These are phyloP conservation scores for Talaromyces atroroseus DNA, from an alignment of 2,329 filamentous ascomycete genomes.

Conservation along the genomic window DNA sequence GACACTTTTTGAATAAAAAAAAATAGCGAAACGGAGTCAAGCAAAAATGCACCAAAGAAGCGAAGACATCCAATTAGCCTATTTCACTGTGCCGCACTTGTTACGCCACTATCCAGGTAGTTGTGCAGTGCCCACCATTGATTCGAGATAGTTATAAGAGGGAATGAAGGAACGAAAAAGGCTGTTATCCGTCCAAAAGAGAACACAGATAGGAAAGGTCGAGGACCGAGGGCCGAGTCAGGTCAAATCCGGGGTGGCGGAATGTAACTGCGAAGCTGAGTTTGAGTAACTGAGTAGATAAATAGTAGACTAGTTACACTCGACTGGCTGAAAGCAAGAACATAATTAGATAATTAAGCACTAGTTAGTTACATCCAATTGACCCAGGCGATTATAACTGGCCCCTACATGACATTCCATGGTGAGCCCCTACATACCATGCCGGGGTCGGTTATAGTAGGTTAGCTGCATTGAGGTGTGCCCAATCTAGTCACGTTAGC, in stretches of 20 bases:
- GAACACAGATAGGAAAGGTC: not conserved
- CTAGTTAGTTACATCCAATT: too few relatives aligned
- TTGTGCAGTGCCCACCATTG: not conserved
- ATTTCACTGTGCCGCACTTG: not conserved
- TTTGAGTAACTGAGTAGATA: not conserved
- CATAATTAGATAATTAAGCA: too few relatives aligned
- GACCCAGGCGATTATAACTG: too few relatives aligned
- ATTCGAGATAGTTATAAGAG: not conserved
- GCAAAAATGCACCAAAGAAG: not conserved
- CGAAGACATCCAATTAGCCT: not conserved
- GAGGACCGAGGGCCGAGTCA: not conserved
- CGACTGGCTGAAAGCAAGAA: not conserved
- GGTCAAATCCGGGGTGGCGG: not conserved
- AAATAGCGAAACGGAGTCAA: not conserved
- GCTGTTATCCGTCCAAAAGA: too few relatives aligned
- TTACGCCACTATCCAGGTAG: not conserved
- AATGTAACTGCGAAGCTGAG: not conserved
- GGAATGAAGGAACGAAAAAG: not conserved
- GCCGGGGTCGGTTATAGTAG: too few relatives aligned
- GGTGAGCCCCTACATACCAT: too few relatives aligned
- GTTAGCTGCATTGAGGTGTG: not conserved
- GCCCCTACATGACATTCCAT: too few relatives aligned
- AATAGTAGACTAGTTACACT: not conserved
- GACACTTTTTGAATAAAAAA: not conserved
- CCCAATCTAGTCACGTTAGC: not conserved